Evolutionary conservation across 2,329 filamentous ascomycete species (phyloP), one percentile per base, ranked within the genome.

Genomic region (Colletotrichum coccodes): DNA sequence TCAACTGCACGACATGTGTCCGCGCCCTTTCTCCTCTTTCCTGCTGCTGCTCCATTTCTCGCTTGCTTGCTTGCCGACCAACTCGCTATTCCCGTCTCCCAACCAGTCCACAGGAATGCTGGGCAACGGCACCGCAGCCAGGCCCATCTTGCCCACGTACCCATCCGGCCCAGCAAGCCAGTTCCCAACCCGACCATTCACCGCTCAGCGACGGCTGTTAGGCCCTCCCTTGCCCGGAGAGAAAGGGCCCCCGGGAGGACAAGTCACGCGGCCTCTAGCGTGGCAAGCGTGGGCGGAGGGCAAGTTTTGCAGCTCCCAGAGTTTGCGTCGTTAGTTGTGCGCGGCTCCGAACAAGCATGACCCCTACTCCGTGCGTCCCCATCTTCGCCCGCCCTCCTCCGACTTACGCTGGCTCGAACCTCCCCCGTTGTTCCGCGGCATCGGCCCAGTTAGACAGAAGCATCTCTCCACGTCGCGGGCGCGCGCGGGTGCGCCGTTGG

Each of bases 331-430:
- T 32, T 30, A 16, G 12, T 34, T 14, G 42, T 38, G 18, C 44
- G 46, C 65, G 65, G 53, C 60, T 40, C 40, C 54, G 60, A 65
- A 65, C 65, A 68, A 49, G 65, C 65, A 68, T 68, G 36, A 68
- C 40, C 61, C 65, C 65, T 68, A 68, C 65, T 65, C 61, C 53
- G 59, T 47, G 26, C 8, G 18, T 60, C 54, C 40, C 54, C 60
- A 60, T 68, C 28, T 50, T 34, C 34, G 21, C 54, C 28, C 54
- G 23, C n/a, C 53, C 52, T 21, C 14, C 9, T 18, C 21, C 30
- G 11, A 54, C 53, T 40, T 21, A 47, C 14, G 47, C 21, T 36
- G 30, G 56, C 36, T 53, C 21, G 30, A 30, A 9, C 26, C 18
- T 34, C n/a, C 21, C n/a, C n/a, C 34, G 21, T 23, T n/a, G 23